phyloP scores from a whole-genome alignment of 169 alveolate genomes.

The Eimeria falciformis region DNA sequence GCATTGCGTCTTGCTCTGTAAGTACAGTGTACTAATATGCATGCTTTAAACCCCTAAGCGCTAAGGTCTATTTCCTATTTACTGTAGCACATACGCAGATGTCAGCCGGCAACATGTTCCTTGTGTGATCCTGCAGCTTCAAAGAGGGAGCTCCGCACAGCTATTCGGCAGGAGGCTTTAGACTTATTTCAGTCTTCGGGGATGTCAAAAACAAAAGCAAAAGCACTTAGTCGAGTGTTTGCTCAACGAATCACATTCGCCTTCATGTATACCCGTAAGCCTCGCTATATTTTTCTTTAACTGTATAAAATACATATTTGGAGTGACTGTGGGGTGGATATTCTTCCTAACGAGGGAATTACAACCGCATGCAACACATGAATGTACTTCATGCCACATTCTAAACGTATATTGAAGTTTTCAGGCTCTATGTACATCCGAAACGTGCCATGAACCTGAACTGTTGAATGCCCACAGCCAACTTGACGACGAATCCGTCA shows the following conservation, averaged over 20 bases:
- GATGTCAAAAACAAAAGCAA: not conserved
- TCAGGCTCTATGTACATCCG: too few relatives aligned
- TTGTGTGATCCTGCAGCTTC: slow-evolving; percentile 1
- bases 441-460: too few relatives aligned
- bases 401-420: too few relatives aligned
- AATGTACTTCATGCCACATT: too few relatives aligned
- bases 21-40: not conserved
- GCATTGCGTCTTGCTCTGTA: slow-evolving; percentile 33
- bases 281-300: not conserved
- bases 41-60: too few relatives aligned
- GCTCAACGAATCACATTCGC: slow-evolving; percentile 3
- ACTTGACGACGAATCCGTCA: not conserved
- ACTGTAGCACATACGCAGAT: too few relatives aligned
- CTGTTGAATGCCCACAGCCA: not conserved
- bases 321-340: too few relatives aligned
- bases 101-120: too few relatives aligned
- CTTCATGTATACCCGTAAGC: slow-evolving; percentile 9
- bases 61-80: too few relatives aligned
- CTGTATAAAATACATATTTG: too few relatives aligned
- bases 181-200: not conserved
- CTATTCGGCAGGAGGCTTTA: not conserved
- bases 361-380: too few relatives aligned
- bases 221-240: not conserved
- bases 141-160: not conserved
- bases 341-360: too few relatives aligned